Evolutionary conservation across 257 asterid species (phyloP).

Genomic region (Fraxinus pennsylvanica): DNA sequence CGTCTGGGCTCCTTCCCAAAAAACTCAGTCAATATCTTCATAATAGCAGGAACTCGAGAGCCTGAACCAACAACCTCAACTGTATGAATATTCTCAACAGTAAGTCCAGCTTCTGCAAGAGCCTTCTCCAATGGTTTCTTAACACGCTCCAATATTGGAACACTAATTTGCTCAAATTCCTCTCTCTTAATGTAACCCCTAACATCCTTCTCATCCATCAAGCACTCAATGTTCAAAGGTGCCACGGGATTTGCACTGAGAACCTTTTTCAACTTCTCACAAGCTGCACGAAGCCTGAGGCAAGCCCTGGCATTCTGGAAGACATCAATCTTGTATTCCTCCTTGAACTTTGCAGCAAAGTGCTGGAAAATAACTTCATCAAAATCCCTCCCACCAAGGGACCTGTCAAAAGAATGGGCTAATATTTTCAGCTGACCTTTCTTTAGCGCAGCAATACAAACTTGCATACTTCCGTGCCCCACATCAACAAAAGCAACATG

Average conservation of each 20-base stretch:
- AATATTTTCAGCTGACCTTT: slow-evolving; percentile 53
- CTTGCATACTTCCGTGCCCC: slow-evolving; percentile 56
- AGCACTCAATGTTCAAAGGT: slow-evolving; percentile 56
- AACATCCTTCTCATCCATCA: slow-evolving; percentile 56
- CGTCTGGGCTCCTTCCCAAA: slow-evolving; percentile 58
- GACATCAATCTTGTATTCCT: slow-evolving; percentile 54
- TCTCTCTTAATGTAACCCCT: slow-evolving; percentile 53
- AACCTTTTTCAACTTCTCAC: slow-evolving; percentile 51
- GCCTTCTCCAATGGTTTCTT: slow-evolving; percentile 55
- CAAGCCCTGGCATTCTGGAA: slow-evolving; percentile 57
- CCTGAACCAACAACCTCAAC: slow-evolving; percentile 59
- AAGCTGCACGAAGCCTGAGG: slow-evolving; percentile 53
- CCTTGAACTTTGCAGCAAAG: slow-evolving; percentile 58
- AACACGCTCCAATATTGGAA: slow-evolving; percentile 52
- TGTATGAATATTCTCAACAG: slow-evolving; percentile 37
- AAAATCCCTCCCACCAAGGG: slow-evolving; percentile 58
- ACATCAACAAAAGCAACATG: slow-evolving; percentile 55
- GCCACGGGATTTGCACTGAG: slow-evolving; percentile 56
- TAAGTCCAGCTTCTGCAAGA: slow-evolving; percentile 48
- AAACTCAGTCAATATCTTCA: slow-evolving; percentile 48
- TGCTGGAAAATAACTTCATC: slow-evolving; percentile 54
- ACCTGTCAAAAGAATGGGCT: slow-evolving; percentile 56
- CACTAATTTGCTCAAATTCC: slow-evolving; percentile 50
- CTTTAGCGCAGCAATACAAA: slow-evolving; percentile 53
- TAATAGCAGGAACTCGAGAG: slow-evolving; percentile 55